Evolutionary conservation across 2,329 filamentous ascomycete genomes (phyloP).

Genomic region (Blastomyces gilchristii): DNA sequence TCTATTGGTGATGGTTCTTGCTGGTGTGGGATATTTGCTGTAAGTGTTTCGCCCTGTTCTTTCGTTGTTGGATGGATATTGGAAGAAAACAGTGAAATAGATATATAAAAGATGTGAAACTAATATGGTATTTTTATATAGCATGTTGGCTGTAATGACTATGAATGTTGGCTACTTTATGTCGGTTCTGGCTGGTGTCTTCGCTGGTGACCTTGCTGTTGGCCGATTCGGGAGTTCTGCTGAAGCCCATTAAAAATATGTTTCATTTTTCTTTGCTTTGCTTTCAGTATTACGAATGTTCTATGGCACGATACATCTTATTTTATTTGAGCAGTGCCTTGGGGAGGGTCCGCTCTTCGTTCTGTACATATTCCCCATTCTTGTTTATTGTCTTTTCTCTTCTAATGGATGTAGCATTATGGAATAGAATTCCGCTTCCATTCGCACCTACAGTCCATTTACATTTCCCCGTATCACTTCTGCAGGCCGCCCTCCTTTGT

Average conservation of each 20-base stretch:
- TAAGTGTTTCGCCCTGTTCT: slow-evolving; percentile 41
- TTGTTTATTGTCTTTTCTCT: neutral
- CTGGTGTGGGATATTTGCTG: slow-evolving; percentile 77
- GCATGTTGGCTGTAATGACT: slow-evolving; percentile 89
- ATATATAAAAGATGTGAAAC: neutral
- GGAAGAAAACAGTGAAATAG: neutral
- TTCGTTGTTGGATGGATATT: neutral
- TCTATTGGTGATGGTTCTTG: slow-evolving; percentile 57
- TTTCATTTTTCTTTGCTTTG: neutral
- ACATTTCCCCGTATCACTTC: neutral
- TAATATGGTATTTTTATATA: slow-evolving; percentile 2
- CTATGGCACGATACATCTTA: neutral
- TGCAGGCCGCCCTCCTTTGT: neutral
- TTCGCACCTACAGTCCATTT: neutral
- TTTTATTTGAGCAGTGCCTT: neutral
- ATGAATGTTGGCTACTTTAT: slow-evolving; percentile 79
- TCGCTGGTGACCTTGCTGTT: slow-evolving; percentile 73
- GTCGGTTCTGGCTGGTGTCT: slow-evolving; percentile 66
- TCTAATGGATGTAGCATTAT: neutral
- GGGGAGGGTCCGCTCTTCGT: neutral
- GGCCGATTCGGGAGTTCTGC: slow-evolving; percentile 53
- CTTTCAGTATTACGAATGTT: neutral
- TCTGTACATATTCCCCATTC: neutral
- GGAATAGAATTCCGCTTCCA: neutral
- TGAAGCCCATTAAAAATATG: slow-evolving; percentile 38